Evolutionary conservation across 768 basidiomycete species (phyloP), one percentile per base, ranked within the genome.

Genomic region (Panaeolus papilionaceus): DNA sequence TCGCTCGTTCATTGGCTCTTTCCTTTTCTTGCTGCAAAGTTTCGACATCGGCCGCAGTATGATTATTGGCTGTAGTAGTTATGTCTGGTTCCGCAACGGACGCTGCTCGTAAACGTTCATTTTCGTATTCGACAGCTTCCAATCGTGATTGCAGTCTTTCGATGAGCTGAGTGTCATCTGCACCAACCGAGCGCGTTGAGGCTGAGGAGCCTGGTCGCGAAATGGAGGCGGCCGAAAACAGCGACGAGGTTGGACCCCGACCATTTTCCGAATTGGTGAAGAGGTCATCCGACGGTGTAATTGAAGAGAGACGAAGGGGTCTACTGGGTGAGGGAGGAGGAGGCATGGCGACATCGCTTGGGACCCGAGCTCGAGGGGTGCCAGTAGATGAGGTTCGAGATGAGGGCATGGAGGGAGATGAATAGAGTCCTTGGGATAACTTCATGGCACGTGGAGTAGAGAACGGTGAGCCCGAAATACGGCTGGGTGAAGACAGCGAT

Each of bases 311-410:
- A 54, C 82, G 73, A 4, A 58, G 28, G 16, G 54, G 54, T 37
- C 54, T 58, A 37, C 33, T 58, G 7, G 92, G 92, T 12, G 91
- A 92, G 0, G 89, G 81, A 18, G 92, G 92, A 2, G 92, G 93
- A 2, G 92, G 93, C 93, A 94, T 93, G 7, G 91, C 88, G 33
- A 92, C 77, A n/a, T 85, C 82, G 71, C 91, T 92, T 38, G 92
- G 90, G 68, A 92, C 75, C 63, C 92, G 84, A 14, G 86, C 84
- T 38, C 91, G 85, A 51, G 90, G 89, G 11, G 89, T 91, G 68
- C 75, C 82, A n/a, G 81, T 76, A 11, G 85, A 82, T 4, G 84
- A 78, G 23, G 74, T 75, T 66, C 75, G 79, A 38, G 68, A 73
- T 37, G 80, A 76, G 16, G 79, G 74, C n/a, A 75, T 65, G 12